These are phyloP conservation scores for Gymnopilus dilepis DNA, from an alignment of 768 basidiomycete species.

Conservation along the genomic window DNA sequence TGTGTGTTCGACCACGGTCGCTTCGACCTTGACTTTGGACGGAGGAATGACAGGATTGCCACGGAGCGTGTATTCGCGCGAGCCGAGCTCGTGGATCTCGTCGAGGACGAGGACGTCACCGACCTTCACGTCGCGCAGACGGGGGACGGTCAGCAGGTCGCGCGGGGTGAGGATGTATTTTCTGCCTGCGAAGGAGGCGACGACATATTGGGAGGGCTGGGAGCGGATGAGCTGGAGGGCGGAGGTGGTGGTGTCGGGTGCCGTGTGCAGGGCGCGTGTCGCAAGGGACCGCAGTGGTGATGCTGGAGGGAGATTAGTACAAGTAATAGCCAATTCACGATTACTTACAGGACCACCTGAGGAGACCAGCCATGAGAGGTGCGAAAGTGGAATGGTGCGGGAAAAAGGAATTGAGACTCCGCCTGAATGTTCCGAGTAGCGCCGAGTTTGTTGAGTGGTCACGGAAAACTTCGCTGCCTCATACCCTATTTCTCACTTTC, in stretches of 20 bases:
- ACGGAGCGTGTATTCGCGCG: constrained; percentile 91
- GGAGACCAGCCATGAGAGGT: constrained; percentile 31
- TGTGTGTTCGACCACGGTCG: constrained; percentile 97
- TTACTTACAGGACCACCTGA: constrained; percentile 37
- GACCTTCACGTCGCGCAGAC: constrained; percentile 82
- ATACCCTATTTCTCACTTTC: constrained; percentile 47
- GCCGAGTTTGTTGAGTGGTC: constrained; percentile 40
- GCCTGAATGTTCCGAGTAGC: constrained; percentile 55
- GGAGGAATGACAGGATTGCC: constrained; percentile 74
- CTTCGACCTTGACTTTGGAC: constrained; percentile 71
- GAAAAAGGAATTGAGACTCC: constrained; percentile 40
- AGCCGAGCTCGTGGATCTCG: constrained; percentile 92
- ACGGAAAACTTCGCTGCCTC: constrained; percentile 51
- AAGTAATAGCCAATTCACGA: neutral
- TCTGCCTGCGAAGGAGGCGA: constrained; percentile 85
- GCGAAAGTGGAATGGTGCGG: constrained; percentile 28
- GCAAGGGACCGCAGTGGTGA: constrained; percentile 15
- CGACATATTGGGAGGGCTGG: constrained; percentile 91
- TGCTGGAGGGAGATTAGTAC: constrained; percentile 5
- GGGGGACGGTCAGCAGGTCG: constrained; percentile 93
- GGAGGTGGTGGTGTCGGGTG: constrained; percentile 47
- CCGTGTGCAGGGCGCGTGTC: constrained; percentile 21
- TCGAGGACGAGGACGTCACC: constrained; percentile 86
- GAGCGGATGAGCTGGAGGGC: constrained; percentile 86
- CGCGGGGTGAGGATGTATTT: constrained; percentile 90